phyloP scores from a whole-genome alignment of 2,329 filamentous ascomycete genomes.

The Ascomycota sp. region DNA sequence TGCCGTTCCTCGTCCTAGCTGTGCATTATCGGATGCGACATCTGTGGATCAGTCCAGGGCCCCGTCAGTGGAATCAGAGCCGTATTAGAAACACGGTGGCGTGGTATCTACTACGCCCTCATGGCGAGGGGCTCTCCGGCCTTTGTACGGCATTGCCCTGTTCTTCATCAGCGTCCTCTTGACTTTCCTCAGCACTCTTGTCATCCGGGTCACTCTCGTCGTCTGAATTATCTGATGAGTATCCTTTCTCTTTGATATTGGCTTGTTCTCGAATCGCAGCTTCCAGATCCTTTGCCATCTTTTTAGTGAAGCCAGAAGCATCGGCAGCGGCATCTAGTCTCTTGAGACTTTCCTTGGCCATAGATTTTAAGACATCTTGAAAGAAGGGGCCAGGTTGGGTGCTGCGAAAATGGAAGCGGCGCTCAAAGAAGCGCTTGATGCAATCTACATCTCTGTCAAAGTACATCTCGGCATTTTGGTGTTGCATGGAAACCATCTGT shows the following conservation, averaged over 20 bases:
- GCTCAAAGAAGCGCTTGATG: conserved; percentile 82
- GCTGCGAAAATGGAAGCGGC: conserved; percentile 71
- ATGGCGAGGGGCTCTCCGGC: too few species aligned
- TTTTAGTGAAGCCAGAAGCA: conserved; percentile 88
- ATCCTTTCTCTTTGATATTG: conserved; percentile 15
- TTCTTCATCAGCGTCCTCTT: conserved; percentile 9
- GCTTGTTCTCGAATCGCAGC: conserved; percentile 70
- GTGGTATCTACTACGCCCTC: too few species aligned
- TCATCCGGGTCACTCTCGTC: conserved; percentile 10
- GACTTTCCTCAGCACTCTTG: conserved; percentile 10
- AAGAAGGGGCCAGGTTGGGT: conserved; percentile 73
- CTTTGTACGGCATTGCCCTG: too few species aligned
- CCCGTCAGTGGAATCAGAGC: too few species aligned
- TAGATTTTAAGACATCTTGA: conserved; percentile 56
- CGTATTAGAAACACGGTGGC: too few species aligned
- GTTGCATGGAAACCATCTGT: conserved; percentile 92
- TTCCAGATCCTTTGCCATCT: conserved; percentile 89
- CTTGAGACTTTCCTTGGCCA: conserved; percentile 41
- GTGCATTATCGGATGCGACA: too few species aligned
- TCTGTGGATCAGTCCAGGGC: too few species aligned
- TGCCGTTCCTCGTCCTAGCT: too few species aligned
- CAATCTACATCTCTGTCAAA: conserved; percentile 93
- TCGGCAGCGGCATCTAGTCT: conserved; percentile 76
- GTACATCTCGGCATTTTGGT: conserved; percentile 86
- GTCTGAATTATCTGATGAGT: conserved; percentile 6